Evolutionary conservation across 2,329 filamentous ascomycete genomes (phyloP), one percentile per base, ranked within the genome.

Genomic region (Fusarium aywerte): DNA sequence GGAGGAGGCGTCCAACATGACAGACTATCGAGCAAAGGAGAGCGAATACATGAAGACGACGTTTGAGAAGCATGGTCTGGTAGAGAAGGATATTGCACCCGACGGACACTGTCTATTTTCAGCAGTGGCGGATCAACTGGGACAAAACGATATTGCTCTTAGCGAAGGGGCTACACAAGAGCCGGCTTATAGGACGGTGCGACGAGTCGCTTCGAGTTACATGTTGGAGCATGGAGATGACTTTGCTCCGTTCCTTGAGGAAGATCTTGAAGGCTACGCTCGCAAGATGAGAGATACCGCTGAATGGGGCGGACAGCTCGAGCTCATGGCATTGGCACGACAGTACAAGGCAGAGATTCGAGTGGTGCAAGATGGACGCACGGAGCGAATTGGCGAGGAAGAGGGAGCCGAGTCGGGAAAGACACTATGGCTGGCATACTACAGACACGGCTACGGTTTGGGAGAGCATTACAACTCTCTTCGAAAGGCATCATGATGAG

Each of bases 401-500:
- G 79, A 81, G 50, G 82, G 80, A 21, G 76, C 78, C 52, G 82
- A 80, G 68, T 86, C 86, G 71, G 87, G 87, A 69, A 85, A 76
- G 72, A 74, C 72, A 35, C 35, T 97, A 49, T 98, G 96, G 95
- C 78, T 99, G 78, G 95, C 93, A 33, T 99, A 98, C 79, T 98
- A 98, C 79, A 86, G 92, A 73, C 93, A 97, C 81, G 92, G 92
- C 47, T 98, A 96, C 78, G 95, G 95, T 2, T 82, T 99, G 48
- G 96, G 96, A 13, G 96, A 98, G 81, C 96, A 99, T 80, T 99
- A 99, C 80, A 99, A 99, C 77, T 97, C 94, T 52, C 79, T 99
- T 76, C 79, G 87, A 70, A 86, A 82, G 74, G 74, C 73, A 68
- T 67, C 71, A 69, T 73, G 63, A 70, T 49, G 54, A 40, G 58